These are phyloP conservation scores for Solanum peruvianum DNA, from an alignment of 257 asterid species.

Conservation along the genomic window DNA sequence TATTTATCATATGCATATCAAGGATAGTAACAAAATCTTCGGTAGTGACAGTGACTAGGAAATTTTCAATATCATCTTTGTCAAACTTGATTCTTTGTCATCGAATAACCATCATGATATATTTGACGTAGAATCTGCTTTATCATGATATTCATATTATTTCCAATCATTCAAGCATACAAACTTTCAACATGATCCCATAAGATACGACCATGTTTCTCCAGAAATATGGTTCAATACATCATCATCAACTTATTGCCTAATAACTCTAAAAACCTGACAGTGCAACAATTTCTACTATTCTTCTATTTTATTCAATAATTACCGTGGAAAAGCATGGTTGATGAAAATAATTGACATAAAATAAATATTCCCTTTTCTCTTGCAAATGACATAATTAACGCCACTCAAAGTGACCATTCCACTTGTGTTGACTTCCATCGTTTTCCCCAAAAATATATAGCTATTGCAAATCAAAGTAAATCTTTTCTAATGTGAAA, in stretches of 20 bases:
- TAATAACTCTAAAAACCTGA: not conserved
- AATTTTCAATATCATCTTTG: not conserved
- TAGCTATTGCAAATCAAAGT: too few relatives aligned
- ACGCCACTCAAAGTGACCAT: not conserved
- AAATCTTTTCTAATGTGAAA: too few relatives aligned
- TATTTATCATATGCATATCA: too few relatives aligned
- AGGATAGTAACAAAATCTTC: not conserved
- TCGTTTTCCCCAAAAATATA: not conserved
- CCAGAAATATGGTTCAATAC: not conserved
- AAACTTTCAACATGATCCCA: not conserved
- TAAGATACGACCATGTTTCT: not conserved
- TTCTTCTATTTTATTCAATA: too few relatives aligned
- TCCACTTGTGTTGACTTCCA: not conserved
- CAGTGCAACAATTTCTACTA: not conserved
- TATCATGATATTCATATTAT: not conserved
- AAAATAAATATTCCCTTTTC: too few relatives aligned
- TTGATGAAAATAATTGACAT: not conserved
- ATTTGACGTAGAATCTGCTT: too few relatives aligned
- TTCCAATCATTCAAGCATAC: not conserved
- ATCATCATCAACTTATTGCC: not conserved
- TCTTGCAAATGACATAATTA: not conserved
- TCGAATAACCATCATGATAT: not conserved
- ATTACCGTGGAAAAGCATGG: not conserved
- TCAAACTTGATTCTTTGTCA: not conserved
- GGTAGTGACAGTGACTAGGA: not conserved